A percentile compares a stretch with the other conserved stretches of the same genome.
Evolutionary conservation across 306 rosid species (phyloP).

Genomic region (Citrullus mucosospermus): DNA sequence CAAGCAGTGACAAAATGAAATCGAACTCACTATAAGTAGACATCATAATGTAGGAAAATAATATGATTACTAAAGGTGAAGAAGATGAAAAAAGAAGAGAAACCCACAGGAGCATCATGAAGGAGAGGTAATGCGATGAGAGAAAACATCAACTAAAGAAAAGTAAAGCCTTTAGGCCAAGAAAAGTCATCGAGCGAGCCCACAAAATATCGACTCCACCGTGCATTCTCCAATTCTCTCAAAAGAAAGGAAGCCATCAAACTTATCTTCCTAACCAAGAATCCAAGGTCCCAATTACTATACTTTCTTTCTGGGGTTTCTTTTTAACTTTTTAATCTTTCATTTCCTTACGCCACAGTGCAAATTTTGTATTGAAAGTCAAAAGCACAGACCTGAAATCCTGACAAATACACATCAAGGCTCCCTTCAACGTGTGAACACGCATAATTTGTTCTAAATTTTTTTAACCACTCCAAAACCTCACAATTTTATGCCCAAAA

Average conservation of each 20-base stretch:
- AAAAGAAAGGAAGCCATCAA: constrained; percentile 16
- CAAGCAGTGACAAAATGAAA: constrained; percentile 16
- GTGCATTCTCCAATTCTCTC: constrained; percentile 32
- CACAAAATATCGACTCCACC: constrained; percentile 47
- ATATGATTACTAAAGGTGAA: constrained; percentile 18
- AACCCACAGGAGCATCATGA: constrained; percentile 21
- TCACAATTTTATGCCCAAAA: background rate
- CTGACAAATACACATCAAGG: background rate
- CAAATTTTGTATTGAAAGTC: constrained; percentile 16
- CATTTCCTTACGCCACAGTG: constrained; percentile 7
- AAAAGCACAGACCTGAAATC: background rate
- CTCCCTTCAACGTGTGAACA: constrained; percentile 22
- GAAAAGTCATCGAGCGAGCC: constrained; percentile 46
- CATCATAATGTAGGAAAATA: constrained; percentile 21
- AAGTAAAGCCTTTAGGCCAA: constrained; percentile 39
- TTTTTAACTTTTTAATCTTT: background rate
- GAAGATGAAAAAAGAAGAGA: constrained; percentile 26
- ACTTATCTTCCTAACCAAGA: constrained; percentile 41
- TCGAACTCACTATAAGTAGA: constrained; percentile 16
- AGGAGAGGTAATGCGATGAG: constrained; percentile 14
- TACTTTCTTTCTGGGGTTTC: constrained; percentile 13
- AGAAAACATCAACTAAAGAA: constrained; percentile 9
- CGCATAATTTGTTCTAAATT: constrained; percentile 7
- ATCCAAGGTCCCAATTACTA: constrained; percentile 49
- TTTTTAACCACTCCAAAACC: background rate